Percentiles rank a stretch among this genome's conserved stretches.
Evolutionary conservation across 306 rosid species (phyloP).

Genomic region (Vachellia collinsii): DNA sequence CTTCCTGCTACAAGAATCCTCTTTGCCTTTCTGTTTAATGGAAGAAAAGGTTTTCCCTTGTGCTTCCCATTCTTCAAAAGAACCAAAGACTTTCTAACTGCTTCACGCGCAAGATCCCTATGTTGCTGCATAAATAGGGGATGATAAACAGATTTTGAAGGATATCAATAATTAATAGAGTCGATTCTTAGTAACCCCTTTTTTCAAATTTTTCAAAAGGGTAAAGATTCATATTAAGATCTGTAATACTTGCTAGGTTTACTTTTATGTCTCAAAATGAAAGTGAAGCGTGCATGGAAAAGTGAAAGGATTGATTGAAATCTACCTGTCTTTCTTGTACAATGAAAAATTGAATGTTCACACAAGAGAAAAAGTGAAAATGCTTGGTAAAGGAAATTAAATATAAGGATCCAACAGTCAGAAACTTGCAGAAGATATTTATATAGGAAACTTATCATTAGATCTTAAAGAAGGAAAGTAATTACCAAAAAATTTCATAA

Average conservation of each 20-base stretch:
- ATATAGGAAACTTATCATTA: too few relatives aligned
- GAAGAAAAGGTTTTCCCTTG: slow-evolving; percentile 67
- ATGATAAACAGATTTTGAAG: slow-evolving; percentile 8
- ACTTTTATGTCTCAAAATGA: slow-evolving; percentile 19
- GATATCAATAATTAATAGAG: not conserved
- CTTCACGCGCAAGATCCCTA: slow-evolving; percentile 85
- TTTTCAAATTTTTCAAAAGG: not conserved
- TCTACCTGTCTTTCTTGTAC: not conserved
- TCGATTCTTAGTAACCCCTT: not conserved
- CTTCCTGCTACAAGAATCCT: slow-evolving; percentile 79
- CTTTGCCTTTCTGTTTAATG: slow-evolving; percentile 65
- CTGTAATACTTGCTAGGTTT: not conserved
- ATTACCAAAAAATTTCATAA: too few relatives aligned
- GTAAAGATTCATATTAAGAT: not conserved
- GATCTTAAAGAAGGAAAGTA: too few relatives aligned
- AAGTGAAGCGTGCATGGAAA: not conserved
- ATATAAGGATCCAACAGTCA: too few relatives aligned
- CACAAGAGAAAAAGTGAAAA: not conserved
- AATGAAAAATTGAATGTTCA: not conserved
- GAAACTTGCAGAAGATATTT: too few relatives aligned
- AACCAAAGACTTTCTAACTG: slow-evolving; percentile 83
- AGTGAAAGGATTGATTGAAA: not conserved
- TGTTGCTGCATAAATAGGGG: slow-evolving; percentile 55
- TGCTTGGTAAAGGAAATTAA: too few relatives aligned
- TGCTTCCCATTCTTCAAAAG: slow-evolving; percentile 82